A percentile compares a stretch with the other conserved stretches of the same genome.
Evolutionary conservation across 768 basidiomycete species (phyloP).

Genomic region (Stropharia rugosoannulata): DNA sequence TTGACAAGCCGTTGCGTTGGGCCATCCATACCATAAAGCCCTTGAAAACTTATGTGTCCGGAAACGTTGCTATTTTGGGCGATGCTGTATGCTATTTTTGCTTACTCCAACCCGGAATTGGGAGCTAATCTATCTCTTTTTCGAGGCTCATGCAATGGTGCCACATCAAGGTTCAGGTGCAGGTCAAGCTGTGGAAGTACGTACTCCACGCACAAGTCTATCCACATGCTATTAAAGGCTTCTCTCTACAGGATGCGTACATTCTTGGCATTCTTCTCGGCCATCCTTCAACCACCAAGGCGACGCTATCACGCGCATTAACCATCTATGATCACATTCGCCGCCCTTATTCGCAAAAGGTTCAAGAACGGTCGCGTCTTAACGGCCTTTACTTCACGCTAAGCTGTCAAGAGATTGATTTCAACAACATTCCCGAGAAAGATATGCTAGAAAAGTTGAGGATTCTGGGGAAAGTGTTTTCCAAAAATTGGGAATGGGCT

Average conservation of each 20-base stretch:
- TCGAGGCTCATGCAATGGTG: slow-evolving; percentile 50
- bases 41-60: slow-evolving; percentile 49
- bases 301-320: slow-evolving; percentile 40
- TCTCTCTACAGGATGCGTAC: slow-evolving; percentile 43
- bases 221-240: slow-evolving; percentile 14
- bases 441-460: slow-evolving; percentile 32
- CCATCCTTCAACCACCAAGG: slow-evolving; percentile 37
- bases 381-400: slow-evolving; percentile 44
- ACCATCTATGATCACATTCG: slow-evolving; percentile 50
- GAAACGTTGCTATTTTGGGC: slow-evolving; percentile 46
- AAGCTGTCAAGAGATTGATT: slow-evolving; percentile 28
- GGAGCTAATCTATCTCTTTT: slow-evolving; percentile 6
- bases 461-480: slow-evolving; percentile 39
- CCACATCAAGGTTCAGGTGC: slow-evolving; percentile 61
- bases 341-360: slow-evolving; percentile 41
- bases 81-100: slow-evolving; percentile 42
- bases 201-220: slow-evolving; percentile 12
- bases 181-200: slow-evolving; percentile 58
- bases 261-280: slow-evolving; percentile 44
- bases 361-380: slow-evolving; percentile 35
- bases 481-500: slow-evolving; percentile 61
- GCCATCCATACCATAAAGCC: slow-evolving; percentile 59
- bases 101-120: not conserved
- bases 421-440: slow-evolving; percentile 24
- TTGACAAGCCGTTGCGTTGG: slow-evolving; percentile 56